Evolutionary conservation across 148 eudicot genomes (phyloP).

Genomic region (Nyssa sinensis): DNA sequence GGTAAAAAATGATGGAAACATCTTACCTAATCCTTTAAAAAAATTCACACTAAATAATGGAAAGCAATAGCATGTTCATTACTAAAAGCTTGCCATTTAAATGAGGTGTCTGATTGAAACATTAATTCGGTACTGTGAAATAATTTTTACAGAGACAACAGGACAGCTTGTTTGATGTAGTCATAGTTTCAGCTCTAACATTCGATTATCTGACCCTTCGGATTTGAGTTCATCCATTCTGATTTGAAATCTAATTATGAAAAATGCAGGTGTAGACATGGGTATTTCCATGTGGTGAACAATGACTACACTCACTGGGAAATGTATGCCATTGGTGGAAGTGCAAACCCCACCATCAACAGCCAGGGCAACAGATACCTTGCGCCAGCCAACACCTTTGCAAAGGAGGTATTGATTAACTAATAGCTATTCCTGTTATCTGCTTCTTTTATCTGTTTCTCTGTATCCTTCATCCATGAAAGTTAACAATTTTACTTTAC

Average conservation of each 20-base stretch:
- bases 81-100: too few relatives aligned
- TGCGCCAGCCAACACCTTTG: constrained; percentile 69
- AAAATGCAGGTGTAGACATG: constrained; percentile 76
- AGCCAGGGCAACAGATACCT: constrained; percentile 94
- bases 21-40: too few relatives aligned
- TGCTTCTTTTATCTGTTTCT: background rate
- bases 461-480: background rate
- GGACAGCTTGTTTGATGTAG: too few relatives aligned
- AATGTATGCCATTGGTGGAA: constrained; percentile 96
- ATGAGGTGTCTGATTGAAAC: too few relatives aligned
- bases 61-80: too few relatives aligned
- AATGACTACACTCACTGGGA: constrained; percentile 99
- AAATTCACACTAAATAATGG: too few relatives aligned
- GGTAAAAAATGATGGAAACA: background rate
- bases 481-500: background rate
- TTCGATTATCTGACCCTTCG: too few relatives aligned
- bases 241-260: background rate
- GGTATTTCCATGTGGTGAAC: constrained; percentile 95
- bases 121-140: too few relatives aligned
- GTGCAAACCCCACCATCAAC: constrained; percentile 85
- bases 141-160: too few relatives aligned
- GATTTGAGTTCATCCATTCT: too few relatives aligned
- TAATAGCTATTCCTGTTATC: background rate
- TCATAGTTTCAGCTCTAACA: background rate
- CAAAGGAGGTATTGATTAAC: constrained; percentile 61